Evolutionary conservation across 2,329 filamentous ascomycete species (phyloP), one percentile per base, ranked within the genome.

Genomic region (Bipolaris oryzae): DNA sequence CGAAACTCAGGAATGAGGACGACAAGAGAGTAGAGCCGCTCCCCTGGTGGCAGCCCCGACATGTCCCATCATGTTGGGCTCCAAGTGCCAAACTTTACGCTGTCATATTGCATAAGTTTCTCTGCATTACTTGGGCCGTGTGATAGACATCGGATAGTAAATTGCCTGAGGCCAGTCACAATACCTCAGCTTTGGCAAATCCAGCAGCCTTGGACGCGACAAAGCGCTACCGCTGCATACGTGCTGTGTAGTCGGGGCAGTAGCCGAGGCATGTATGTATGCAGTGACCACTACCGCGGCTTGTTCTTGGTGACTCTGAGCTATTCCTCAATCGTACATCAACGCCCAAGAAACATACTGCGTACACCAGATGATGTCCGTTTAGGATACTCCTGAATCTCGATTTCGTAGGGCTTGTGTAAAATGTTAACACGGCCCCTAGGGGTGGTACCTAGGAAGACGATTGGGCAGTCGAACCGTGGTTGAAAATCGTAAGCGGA

Each of bases 401-500:
- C 39, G 18, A 50, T 42, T 28, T 11, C 13, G 13, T 18, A 20
- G 25, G 28, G 20, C 16, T 41, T n/a, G 31, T 25, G 25, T 42
- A 9, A 50, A 50, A 50, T 20, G 38, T 42, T 50, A 21, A 43
- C 28, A 43, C 18, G 28, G 34, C 31, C 31, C 20, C 41, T 39
- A 21, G 13, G 21, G n/a, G 28, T 20, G 11, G 48, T 50, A 23
- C 13, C 18, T 13, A 33, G 18, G 31, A 51, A 28, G 35, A 34
- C 42, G 16, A 21, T 52, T 46, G 42, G 35, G 48, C 48, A 31
- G 43, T 16, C 38, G 39, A 35, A 34, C 16, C 35, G 21, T 35
- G 15, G 48, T 35, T 28, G 37, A 23, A 33, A 9, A 20, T 41
- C 25, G 25, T 31, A 23, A n/a, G 53, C 48, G 53, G 53, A 52